Conservation (phyloP, 192 early-diverging fungal genomes). For the Backusella liffmaniae region DNA sequence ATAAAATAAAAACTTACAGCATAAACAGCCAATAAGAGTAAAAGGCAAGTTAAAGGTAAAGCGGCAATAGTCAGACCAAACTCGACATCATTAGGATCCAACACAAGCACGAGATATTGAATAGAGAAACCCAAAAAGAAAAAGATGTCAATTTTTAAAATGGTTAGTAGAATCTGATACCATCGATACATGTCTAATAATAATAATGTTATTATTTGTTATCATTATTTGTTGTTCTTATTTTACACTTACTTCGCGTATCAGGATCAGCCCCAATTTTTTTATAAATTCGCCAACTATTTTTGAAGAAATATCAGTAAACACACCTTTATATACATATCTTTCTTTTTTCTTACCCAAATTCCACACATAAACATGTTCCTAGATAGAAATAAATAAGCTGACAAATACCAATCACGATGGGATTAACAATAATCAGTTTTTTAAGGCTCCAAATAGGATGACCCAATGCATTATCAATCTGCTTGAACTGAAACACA, state of each 20-base stretch:
- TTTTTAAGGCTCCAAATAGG: not conserved
- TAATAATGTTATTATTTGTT: not conserved
- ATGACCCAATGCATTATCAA: conserved; percentile 34
- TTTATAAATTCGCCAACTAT: conserved; percentile 60
- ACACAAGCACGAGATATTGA: conserved; percentile 62
- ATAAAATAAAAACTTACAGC: conserved; percentile 40
- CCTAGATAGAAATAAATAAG: conserved; percentile 49
- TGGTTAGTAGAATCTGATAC: conserved; percentile 77
- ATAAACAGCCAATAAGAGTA: conserved; percentile 65
- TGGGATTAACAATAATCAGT: conserved; percentile 49
- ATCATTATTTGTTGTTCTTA: conserved; percentile 2
- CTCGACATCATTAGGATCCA: conserved; percentile 43
- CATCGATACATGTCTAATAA: conserved; percentile 52
- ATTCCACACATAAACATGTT: conserved; percentile 54
- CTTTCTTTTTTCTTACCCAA: conserved; percentile 47
- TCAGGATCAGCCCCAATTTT: conserved; percentile 63
- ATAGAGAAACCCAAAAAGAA: conserved; percentile 77
- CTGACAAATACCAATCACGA: conserved; percentile 53
- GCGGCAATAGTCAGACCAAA: conserved; percentile 55
- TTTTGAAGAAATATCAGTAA: not conserved
- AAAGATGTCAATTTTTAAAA: conserved; percentile 81
- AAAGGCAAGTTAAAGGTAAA: conserved; percentile 53
- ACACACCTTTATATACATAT: not conserved
- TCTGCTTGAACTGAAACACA: conserved; percentile 66
- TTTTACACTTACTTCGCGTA: conserved; percentile 50